Percentiles rank a stretch among this genome's conserved stretches.
Evolutionary conservation across 805 yeast genomes (phyloP).

Genomic region (Nakazawaea ambrosiae): DNA sequence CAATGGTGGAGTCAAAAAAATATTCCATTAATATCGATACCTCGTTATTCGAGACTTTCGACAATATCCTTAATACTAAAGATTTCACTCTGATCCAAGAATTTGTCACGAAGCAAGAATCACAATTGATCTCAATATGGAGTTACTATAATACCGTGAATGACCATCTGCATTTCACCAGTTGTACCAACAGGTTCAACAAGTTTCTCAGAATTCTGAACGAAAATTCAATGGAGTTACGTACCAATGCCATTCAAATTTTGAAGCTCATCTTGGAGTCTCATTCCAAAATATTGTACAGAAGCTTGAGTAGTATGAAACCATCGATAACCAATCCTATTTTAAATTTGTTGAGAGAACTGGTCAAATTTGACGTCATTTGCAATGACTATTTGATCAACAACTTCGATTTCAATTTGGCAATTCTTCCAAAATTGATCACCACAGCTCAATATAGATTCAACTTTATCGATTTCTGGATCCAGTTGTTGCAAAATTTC

Average conservation of each 20-base stretch:
- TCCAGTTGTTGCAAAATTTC: slow-evolving; percentile 40
- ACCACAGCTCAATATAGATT: slow-evolving; percentile 46
- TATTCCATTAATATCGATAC: neutral
- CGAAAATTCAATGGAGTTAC: slow-evolving; percentile 13
- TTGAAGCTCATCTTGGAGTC: slow-evolving; percentile 41
- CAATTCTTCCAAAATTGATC: slow-evolving; percentile 55
- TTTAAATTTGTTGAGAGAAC: slow-evolving; percentile 46
- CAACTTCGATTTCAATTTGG: slow-evolving; percentile 59
- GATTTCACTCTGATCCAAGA: neutral
- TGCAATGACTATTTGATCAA: slow-evolving; percentile 55
- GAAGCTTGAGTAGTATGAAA: slow-evolving; percentile 54
- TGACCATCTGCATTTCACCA: slow-evolving; percentile 45
- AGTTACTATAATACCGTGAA: slow-evolving; percentile 36
- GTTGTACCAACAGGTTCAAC: slow-evolving; percentile 33
- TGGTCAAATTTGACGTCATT: slow-evolving; percentile 28
- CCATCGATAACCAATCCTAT: slow-evolving; percentile 56
- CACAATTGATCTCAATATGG: slow-evolving; percentile 22
- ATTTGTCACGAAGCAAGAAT: neutral
- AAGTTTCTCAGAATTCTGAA: slow-evolving; percentile 19
- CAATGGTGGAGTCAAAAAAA: neutral
- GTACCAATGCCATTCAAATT: slow-evolving; percentile 29
- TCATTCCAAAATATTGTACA: slow-evolving; percentile 57
- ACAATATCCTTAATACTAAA: neutral
- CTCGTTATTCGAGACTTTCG: neutral
- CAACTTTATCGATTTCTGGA: slow-evolving; percentile 56